Base-by-base conservation (phyloP, 169 alveolate genomes). In the Plasmodium vinckei region DNA sequence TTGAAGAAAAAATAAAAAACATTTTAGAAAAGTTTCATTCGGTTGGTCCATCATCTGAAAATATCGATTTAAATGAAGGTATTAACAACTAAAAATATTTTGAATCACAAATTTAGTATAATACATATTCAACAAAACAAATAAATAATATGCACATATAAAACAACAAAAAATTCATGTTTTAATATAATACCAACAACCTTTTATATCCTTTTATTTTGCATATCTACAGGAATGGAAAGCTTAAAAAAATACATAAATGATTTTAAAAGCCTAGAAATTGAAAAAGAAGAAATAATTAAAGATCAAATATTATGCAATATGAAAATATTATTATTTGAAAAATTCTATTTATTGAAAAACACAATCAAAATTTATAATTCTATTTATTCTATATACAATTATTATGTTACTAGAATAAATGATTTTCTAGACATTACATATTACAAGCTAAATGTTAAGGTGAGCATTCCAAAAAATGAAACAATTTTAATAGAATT, bases 261-360 rank as follows among this genome's bases (percentile, higher is more conserved):
- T 61, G 82, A 67, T 5, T 82, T 82, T 71, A 82, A 82, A 67
- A 21, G 23, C 5, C 33, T 82, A 33, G 90, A 82, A 44, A 47
- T 82, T 53, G 90, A 82, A 67, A 82, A 82, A 39, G 90, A 82
- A 13, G 90, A 82, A 67, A 82, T 82, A 67, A 82, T 82, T 39
- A 82, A 82, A 67, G 90, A 68, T 25, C 90, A 82, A 82, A 82
- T 82, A 67, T 67, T 82, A 47, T 82, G 90, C 71, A 82, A 82
- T 60, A 82, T 82, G 90, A 82, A 82, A 54, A 82, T 82, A 33
- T 54, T 67, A 17, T 51, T 56, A 54, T 82, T 82, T 51, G 90
- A 82, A 54, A 82, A 82, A 5, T 82, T 82, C 27, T 82, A 82
- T 60, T 60, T 82, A 15, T 21, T 82, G 27, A 82, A 82, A 39